Base-by-base conservation (phyloP, 225 moss, liverwort and hornwort genomes). In the Pleurozium schreberi region DNA sequence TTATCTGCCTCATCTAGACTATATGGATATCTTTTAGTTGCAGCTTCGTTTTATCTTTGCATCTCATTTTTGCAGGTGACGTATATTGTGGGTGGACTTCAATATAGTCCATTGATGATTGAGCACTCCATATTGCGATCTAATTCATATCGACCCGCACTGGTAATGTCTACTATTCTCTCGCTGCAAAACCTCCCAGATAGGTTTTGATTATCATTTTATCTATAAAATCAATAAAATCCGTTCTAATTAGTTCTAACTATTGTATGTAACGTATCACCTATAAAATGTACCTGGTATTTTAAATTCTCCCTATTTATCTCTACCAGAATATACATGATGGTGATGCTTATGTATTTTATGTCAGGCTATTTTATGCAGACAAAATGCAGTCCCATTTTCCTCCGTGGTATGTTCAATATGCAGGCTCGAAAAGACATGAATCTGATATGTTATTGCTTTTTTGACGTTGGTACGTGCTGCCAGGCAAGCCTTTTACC, bases 401-500 rank as follows among this genome's bases (percentile, higher is more conserved):
- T 88, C 73, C 83, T 55, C 84, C 78, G 66, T 83, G 64, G 45
- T 87, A 84, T 90, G 60, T 79, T 90, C 65, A 47, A 71, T 63
- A 75, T 87, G 89, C 88, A 84, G 82, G 68, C 34, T 89, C 70
- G 40, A 76, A 91, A 89, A 87, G 90, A 89, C 82, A 50, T 85
- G 93, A 91, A 87, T 89, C 91, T 94, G 85, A 94, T 90, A 23
- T 80, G 40, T 89, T 83, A 36, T 94, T 91, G 88, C 88, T 67
- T 27, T 92, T 91, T 90, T 94, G 91, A 89, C 88, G 87, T 81
- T 92, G 87, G 73, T 91, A 69, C 79, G 36, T 89, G 78, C 88
- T 94, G 87, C 87, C 96, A 98, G 98, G 97, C 98, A 89, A 97
- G 93, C 90, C 93, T 97, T 61, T 91, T 97, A 63, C 98, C 96